These are phyloP conservation scores for Hypoxylon fragiforme DNA, from an alignment of 495 filamentous ascomycete genomes.

Conservation along the genomic window DNA sequence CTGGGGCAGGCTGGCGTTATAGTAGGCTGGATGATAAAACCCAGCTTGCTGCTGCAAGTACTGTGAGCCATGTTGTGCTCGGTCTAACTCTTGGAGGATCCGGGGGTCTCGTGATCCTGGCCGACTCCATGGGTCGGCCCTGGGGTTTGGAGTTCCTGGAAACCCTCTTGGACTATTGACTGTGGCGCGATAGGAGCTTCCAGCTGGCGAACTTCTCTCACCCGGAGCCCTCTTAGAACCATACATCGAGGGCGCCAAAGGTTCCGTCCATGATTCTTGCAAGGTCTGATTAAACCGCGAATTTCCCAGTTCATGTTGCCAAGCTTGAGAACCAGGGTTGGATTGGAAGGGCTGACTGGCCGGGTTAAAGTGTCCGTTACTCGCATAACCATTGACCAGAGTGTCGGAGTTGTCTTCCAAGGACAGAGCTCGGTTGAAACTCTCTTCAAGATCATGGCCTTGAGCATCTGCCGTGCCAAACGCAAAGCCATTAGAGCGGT, in stretches of 20 bases:
- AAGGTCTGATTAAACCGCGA: conserved; percentile 14
- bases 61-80: conserved; percentile 32
- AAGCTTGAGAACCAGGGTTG: conserved; percentile 43
- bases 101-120: conserved; percentile 43
- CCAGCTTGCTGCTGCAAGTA: conserved; percentile 33
- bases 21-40: conserved; percentile 25
- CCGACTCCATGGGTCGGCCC: conserved; percentile 43
- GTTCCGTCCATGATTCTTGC: conserved; percentile 25
- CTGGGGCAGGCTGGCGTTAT: conserved; percentile 22
- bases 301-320: conserved; percentile 38
- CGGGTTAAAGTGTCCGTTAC: conserved; percentile 24
- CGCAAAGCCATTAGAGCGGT: conserved; percentile 14
- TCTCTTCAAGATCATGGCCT: conserved; percentile 22
- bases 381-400: not conserved
- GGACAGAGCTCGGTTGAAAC: conserved; percentile 12
- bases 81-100: conserved; percentile 38
- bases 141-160: conserved; percentile 51
- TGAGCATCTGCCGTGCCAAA: conserved; percentile 16
- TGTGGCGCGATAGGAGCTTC: conserved; percentile 55
- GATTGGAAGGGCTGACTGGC: conserved; percentile 36
- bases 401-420: conserved; percentile 21
- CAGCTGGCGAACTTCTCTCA: conserved; percentile 54
- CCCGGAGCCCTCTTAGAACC: conserved; percentile 15
- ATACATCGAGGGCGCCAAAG: not conserved
- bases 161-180: conserved; percentile 63